Conservation (phyloP, 2,329 filamentous ascomycete genomes). For the Raffaelea albimanens region DNA sequence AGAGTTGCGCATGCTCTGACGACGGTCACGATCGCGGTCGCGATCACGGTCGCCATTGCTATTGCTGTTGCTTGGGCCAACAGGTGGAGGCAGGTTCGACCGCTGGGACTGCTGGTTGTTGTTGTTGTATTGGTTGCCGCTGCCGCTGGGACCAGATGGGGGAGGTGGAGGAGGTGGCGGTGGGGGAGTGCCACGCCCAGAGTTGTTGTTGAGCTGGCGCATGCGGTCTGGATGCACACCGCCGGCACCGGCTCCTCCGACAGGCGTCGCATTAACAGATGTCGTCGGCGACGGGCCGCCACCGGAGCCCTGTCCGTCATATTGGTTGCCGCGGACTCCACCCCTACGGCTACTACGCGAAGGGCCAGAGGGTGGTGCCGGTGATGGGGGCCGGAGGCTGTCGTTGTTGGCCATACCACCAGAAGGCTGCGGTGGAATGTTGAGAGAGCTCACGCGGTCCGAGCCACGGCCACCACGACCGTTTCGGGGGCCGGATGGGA, state of each 20-base stretch:
- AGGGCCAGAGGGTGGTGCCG: neutral
- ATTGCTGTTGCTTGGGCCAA: neutral
- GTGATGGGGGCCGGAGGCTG: too few species aligned
- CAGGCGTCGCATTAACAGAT: constrained; percentile 11
- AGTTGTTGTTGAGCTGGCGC: constrained; percentile 6
- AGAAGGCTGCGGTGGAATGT: too few species aligned
- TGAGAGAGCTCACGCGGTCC: constrained; percentile 14
- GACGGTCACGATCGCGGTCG: neutral
- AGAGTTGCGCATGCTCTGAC: neutral
- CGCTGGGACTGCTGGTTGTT: too few species aligned
- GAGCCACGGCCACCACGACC: constrained; percentile 30
- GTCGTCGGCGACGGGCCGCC: constrained; percentile 4
- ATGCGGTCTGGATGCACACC: constrained; percentile 6
- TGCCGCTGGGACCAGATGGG: neutral
- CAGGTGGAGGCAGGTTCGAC: neutral
- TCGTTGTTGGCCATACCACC: too few species aligned
- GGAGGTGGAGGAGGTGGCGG: constrained; percentile 1
- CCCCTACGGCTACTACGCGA: neutral
- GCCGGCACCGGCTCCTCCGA: too few species aligned
- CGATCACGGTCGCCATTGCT: neutral
- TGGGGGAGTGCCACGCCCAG: neutral
- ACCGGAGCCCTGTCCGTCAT: neutral
- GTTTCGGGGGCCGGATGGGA: constrained; percentile 46
- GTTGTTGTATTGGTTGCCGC: too few species aligned
- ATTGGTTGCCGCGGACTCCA: neutral